Conservation (phyloP, 1,284 basidiomycete genomes). For the Xerocomus amazonicus region DNA sequence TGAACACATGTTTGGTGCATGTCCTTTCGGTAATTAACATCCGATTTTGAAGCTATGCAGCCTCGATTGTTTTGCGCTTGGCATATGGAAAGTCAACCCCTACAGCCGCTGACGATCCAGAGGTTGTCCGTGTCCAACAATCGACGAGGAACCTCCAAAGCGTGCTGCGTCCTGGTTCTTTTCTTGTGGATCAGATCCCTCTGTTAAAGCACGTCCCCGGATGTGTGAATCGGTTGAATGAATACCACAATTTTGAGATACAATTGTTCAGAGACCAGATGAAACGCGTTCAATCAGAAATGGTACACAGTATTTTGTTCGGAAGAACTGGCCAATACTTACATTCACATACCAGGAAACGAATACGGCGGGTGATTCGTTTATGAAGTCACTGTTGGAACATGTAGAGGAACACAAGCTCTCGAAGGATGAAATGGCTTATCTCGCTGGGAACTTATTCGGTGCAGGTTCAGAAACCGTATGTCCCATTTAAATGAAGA, state of each 20-base stretch:
- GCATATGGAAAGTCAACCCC: slow-evolving; percentile 58
- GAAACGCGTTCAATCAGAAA: slow-evolving; percentile 39
- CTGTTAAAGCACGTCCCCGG: slow-evolving; percentile 42
- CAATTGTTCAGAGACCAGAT: slow-evolving; percentile 50
- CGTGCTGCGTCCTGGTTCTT: slow-evolving; percentile 52
- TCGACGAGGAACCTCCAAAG: slow-evolving; percentile 46
- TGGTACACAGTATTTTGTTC: slow-evolving; percentile 34
- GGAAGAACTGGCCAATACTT: neutral
- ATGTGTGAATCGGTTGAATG: slow-evolving; percentile 20
- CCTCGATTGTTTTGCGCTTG: slow-evolving; percentile 60
- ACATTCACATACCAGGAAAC: slow-evolving; percentile 17
- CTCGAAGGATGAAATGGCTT: slow-evolving; percentile 52
- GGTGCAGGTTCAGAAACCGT: slow-evolving; percentile 60
- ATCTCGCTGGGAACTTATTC: slow-evolving; percentile 60
- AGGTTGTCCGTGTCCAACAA: slow-evolving; percentile 50
- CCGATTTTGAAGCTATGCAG: slow-evolving; percentile 46
- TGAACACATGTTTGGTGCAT: slow-evolving; percentile 6
- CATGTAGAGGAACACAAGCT: slow-evolving; percentile 45
- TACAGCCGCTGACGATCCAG: slow-evolving; percentile 52
- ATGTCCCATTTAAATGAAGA: neutral
- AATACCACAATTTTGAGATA: slow-evolving; percentile 53
- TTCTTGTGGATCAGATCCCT: slow-evolving; percentile 58
- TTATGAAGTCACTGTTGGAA: slow-evolving; percentile 54
- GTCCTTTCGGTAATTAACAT: neutral
- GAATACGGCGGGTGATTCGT: slow-evolving; percentile 42